These are phyloP conservation scores for Aspergillus aculeatinus DNA, from an alignment of 2,329 filamentous ascomycete species.

Conservation along the genomic window DNA sequence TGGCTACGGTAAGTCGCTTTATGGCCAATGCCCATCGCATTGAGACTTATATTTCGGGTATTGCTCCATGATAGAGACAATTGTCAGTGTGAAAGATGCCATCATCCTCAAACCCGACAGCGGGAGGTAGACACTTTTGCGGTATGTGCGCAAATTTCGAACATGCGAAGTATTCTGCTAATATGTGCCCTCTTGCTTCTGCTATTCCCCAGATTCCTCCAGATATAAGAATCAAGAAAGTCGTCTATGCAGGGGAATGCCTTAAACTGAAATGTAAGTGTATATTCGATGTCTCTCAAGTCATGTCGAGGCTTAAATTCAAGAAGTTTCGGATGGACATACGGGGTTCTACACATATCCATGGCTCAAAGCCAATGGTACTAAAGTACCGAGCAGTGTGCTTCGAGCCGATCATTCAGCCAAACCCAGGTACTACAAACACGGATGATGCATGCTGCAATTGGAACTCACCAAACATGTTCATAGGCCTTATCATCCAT, in stretches of 20 bases:
- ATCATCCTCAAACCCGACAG: conserved; percentile 70
- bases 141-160: conserved; percentile 39
- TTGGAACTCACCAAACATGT: background rate
- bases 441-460: background rate
- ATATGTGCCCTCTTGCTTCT: background rate
- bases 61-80: conserved; percentile 58
- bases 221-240: conserved; percentile 40
- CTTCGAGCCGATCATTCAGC: background rate
- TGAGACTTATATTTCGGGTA: background rate
- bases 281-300: conserved; percentile 2
- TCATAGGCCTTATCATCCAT: conserved; percentile 32
- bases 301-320: conserved; percentile 15
- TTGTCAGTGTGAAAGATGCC: conserved; percentile 66
- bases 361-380: conserved; percentile 56
- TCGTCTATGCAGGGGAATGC: conserved; percentile 36
- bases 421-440: background rate
- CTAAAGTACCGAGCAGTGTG: conserved; percentile 25
- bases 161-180: background rate
- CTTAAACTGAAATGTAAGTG: conserved; percentile 54
- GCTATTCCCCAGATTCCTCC: conserved; percentile 45
- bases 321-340: conserved; percentile 67
- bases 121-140: conserved; percentile 67
- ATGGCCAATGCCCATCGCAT: background rate
- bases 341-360: conserved; percentile 64
- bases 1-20: conserved; percentile 18